Conservation (phyloP, 2,329 filamentous ascomycete species). For the Neopestalotiopsis clavispora region DNA sequence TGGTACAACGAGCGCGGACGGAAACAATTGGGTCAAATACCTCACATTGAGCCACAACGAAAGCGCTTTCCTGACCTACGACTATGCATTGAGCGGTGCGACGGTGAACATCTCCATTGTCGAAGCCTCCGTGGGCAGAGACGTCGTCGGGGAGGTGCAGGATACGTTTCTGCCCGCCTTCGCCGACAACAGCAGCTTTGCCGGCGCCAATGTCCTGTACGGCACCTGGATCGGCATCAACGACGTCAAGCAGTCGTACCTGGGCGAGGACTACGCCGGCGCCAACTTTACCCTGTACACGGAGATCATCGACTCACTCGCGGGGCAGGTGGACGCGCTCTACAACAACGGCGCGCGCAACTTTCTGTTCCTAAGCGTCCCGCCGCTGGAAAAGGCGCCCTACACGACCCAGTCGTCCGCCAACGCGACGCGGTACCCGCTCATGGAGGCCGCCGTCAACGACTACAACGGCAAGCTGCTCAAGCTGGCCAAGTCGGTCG, state of each 20-base stretch:
- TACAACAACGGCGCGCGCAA: slow-evolving; percentile 60
- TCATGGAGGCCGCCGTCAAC: not conserved
- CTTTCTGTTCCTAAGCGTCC: slow-evolving; percentile 64
- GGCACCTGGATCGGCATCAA: slow-evolving; percentile 61
- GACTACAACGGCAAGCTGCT: not conserved
- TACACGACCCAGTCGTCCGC: slow-evolving; percentile 39
- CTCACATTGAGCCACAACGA: slow-evolving; percentile 52
- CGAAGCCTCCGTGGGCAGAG: slow-evolving; percentile 46
- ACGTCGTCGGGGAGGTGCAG: not conserved
- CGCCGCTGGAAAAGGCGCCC: slow-evolving; percentile 60
- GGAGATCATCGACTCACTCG: slow-evolving; percentile 10
- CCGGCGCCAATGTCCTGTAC: slow-evolving; percentile 46
- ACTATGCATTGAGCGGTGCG: slow-evolving; percentile 59
- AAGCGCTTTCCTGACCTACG: slow-evolving; percentile 53
- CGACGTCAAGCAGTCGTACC: slow-evolving; percentile 40
- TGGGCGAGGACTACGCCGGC: not conserved
- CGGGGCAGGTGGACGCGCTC: slow-evolving; percentile 45
- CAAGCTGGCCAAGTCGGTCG: not conserved
- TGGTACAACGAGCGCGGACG: slow-evolving; percentile 51
- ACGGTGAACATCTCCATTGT: slow-evolving; percentile 58
- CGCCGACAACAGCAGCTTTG: slow-evolving; percentile 30
- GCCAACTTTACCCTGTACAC: slow-evolving; percentile 2
- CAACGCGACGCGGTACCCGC: not conserved
- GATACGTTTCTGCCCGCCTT: slow-evolving; percentile 43
- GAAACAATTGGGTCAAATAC: slow-evolving; percentile 39